Evolutionary conservation across 192 early-diverging fungal species (phyloP), one percentile per base, ranked within the genome.

Genomic region (Coemansia sp.): DNA sequence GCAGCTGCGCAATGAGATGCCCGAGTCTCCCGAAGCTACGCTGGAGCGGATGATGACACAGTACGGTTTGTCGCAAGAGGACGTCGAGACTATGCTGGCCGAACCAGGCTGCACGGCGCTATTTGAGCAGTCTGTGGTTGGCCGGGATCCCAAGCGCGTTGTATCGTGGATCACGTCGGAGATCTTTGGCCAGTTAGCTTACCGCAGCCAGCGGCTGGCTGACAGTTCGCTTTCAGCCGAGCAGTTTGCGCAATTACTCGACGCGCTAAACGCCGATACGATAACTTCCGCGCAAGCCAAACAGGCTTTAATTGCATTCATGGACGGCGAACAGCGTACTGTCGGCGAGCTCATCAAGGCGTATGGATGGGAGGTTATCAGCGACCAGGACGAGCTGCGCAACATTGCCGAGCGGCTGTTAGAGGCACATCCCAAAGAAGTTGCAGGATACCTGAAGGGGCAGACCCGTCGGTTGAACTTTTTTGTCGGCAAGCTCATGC

Each of bases 401-500:
- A 38, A 52, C 17, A 52, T 72, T 9, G 61, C 47, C 14, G 21
- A 26, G 14, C 17, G 41, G 17, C 29, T 79, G 8, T 35, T 79
- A 2, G 53, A 51, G 2, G 40, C 28, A 21, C 60, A 74, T 55
- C 71, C 62, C 17, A 63, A 65, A 12, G 62, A 91, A 73, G 84
- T 86, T 0, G 55, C 75, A 11, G 75, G 71, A 8, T 79, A 90
- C 32, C 60, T 79, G 56, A 72, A 66, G 11, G 91, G 90, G 0
- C 87, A 90, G 31, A 40, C 69, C 14, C 83, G 87, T 4, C 45
- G 90, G 27, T 64, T 88, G 5, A 84, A 85, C 25, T 92, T 90
- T 77, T 87, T 96, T 58, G 79, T 93, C 19, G 90, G 91, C 6
- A 82, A 91, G 66, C 79, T 88, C 6, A 90, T 96, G 88, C 74